These are phyloP conservation scores for Cucurbita maxima DNA, from an alignment of 306 rosid genomes.

Conservation along the genomic window DNA sequence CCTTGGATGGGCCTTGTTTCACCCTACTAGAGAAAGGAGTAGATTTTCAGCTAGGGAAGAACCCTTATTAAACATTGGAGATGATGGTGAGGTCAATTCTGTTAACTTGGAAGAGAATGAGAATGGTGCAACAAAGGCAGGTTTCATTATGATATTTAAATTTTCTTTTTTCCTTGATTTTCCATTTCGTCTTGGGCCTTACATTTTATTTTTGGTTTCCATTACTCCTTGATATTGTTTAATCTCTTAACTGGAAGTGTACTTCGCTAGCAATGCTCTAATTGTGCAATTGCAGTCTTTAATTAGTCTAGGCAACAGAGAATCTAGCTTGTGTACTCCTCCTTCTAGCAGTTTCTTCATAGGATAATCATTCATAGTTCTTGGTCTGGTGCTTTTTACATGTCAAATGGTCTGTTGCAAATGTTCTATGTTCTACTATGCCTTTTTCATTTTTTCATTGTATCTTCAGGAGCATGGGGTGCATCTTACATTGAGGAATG, in stretches of 20 bases:
- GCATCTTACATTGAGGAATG: slow-evolving; percentile 25
- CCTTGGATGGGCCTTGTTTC: slow-evolving; percentile 59
- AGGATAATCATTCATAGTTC: neutral
- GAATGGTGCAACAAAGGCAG: slow-evolving; percentile 32
- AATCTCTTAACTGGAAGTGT: neutral
- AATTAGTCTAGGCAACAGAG: neutral
- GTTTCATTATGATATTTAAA: neutral
- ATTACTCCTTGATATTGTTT: neutral
- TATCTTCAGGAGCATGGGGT: slow-evolving; percentile 23
- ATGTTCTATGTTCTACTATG: neutral
- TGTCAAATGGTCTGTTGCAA: neutral
- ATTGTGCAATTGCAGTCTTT: neutral
- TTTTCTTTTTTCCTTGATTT: neutral
- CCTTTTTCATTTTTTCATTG: slow-evolving; percentile 7
- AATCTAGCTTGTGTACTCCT: neutral
- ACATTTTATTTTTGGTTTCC: neutral
- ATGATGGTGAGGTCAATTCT: slow-evolving; percentile 22
- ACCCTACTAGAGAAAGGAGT: slow-evolving; percentile 40
- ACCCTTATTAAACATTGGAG: slow-evolving; percentile 47
- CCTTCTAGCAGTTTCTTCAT: neutral
- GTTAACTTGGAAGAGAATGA: slow-evolving; percentile 28
- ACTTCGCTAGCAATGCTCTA: neutral
- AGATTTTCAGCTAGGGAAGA: slow-evolving; percentile 27
- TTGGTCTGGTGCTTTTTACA: neutral
- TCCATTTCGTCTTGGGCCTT: neutral